Base-by-base conservation (phyloP, 1,284 basidiomycete genomes). In the Malassezia slooffiae region DNA sequence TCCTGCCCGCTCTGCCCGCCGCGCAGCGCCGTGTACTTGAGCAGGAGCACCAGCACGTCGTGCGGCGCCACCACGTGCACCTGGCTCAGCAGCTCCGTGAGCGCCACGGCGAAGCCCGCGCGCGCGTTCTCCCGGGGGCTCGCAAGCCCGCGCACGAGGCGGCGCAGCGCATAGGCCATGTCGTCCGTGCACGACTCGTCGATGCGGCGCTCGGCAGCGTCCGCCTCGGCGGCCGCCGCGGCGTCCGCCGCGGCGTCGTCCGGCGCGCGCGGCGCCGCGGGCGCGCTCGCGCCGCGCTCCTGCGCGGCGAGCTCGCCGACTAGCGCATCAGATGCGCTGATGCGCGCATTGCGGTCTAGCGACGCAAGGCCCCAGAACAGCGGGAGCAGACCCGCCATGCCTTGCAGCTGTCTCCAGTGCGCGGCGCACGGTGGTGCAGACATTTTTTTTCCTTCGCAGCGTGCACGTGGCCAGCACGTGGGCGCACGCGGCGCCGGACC, bases 341-440 rank as follows among this genome's bases (percentile, higher is more conserved):
- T 65, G 5, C 90, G 80, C 46, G 85, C 81, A 44, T 81, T 79
- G 70, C 80, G 84, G 27, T 78, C 79, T 3, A 79, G 74, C 3
- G 84, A 86, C n/a, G 89, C 88, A 35, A 95, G 75, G 70, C 88
- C 76, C 89, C 89, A 95, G 76, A 89, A 95, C 36, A 93, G 77
- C 27, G 85, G 83, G 41, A 95, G 78, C 24, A 83, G 87, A 27
- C 82, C 85, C 26, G 81, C 77, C 82, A 85, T 85, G 35, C 28
- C 31, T 17, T 15, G 49, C 34, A 9, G 37, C 37, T 38, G 27
- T 27, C n/a, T n/a, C n/a, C n/a, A n/a, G n/a, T n/a, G n/a, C 33
- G 34, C 21, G 39, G 46, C 28, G 43, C 38, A 24, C 30, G 39
- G 30, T 43, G 38, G 38, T 20, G 38, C 15, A 28, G 20, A 27